Conservation (phyloP, 2,329 filamentous ascomycete species). For the Penicillium sp. region DNA sequence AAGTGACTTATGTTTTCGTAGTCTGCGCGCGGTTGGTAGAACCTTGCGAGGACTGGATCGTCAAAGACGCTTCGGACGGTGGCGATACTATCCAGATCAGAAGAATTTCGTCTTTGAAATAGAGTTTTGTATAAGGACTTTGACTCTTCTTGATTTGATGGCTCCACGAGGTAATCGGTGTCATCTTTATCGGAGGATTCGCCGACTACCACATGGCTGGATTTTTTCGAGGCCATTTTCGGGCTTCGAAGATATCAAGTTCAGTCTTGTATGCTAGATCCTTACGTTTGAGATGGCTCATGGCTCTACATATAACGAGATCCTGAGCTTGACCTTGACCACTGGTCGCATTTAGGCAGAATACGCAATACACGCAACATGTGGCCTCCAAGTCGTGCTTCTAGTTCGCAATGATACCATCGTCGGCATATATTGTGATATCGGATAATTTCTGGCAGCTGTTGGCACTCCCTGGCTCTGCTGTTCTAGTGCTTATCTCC, state of each 20-base stretch:
- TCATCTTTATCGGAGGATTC: neutral
- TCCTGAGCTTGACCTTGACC: too few relatives aligned
- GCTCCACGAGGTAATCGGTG: constrained; percentile 7
- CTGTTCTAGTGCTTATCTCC: too few relatives aligned
- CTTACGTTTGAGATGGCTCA: too few relatives aligned
- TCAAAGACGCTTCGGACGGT: constrained; percentile 45
- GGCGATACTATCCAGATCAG: constrained; percentile 25
- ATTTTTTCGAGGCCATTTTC: neutral
- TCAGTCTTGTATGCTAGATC: too few relatives aligned
- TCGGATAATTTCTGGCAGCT: too few relatives aligned
- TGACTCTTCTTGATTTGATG: neutral
- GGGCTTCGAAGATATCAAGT: neutral
- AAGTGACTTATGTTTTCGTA: constrained; percentile 46
- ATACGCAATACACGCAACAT: neutral
- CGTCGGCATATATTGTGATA: too few relatives aligned
- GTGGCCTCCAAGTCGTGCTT: neutral
- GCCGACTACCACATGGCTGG: neutral
- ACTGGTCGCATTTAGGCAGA: too few relatives aligned
- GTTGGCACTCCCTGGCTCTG: too few relatives aligned
- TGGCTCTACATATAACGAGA: too few relatives aligned
- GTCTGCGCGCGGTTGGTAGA: constrained; percentile 33
- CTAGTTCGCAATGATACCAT: neutral
- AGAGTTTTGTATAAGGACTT: constrained; percentile 31
- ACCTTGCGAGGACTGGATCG: constrained; percentile 42
- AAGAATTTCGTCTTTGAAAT: constrained; percentile 10